Percentiles rank a stretch among this genome's conserved stretches.
Evolutionary conservation across 139 green algal species (phyloP).

Genomic region (Chlorella sp.): DNA sequence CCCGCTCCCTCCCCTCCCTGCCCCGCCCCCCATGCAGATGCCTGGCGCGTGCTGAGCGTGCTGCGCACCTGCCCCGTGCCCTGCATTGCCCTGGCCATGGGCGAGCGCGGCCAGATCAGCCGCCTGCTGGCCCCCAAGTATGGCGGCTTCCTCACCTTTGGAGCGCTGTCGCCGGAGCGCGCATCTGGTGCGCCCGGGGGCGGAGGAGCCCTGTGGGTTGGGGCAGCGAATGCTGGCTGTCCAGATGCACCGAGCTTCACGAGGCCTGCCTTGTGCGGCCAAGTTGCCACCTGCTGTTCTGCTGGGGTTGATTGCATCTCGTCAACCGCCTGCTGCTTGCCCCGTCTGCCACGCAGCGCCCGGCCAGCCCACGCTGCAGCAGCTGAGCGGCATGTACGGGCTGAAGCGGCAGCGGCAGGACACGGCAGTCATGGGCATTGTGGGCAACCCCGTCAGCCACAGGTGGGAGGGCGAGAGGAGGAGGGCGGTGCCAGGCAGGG

Average conservation of each 20-base stretch:
- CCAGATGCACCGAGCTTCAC: no score
- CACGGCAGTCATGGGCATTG: constrained; percentile 88
- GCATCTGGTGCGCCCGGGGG: constrained; percentile 36
- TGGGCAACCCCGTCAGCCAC: constrained; percentile 94
- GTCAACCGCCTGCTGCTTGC: neutral
- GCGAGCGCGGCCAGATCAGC: constrained; percentile 84
- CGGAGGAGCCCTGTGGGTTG: no score
- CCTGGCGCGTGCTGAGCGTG: constrained; percentile 76
- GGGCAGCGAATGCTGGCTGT: no score
- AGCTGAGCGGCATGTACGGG: constrained; percentile 73
- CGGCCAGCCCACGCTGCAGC: constrained; percentile 58
- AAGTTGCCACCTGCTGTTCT: no score
- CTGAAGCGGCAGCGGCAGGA: constrained; percentile 55
- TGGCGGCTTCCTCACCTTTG: constrained; percentile 96
- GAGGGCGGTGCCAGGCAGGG: no score
- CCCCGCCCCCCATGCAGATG: no score
- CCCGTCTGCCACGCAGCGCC: neutral
- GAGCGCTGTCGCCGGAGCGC: constrained; percentile 73
- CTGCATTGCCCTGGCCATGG: constrained; percentile 95
- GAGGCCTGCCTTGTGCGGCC: no score
- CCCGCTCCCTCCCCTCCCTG: neutral
- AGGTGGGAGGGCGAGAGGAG: constrained; percentile 56
- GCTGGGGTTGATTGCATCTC: no score
- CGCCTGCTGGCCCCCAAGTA: constrained; percentile 95
- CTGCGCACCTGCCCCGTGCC: constrained; percentile 65